A percentile compares a stretch with the other conserved stretches of the same genome.
phyloP scores from a whole-genome alignment of 345 rosid species.

The Hirschfeldia incana region DNA sequence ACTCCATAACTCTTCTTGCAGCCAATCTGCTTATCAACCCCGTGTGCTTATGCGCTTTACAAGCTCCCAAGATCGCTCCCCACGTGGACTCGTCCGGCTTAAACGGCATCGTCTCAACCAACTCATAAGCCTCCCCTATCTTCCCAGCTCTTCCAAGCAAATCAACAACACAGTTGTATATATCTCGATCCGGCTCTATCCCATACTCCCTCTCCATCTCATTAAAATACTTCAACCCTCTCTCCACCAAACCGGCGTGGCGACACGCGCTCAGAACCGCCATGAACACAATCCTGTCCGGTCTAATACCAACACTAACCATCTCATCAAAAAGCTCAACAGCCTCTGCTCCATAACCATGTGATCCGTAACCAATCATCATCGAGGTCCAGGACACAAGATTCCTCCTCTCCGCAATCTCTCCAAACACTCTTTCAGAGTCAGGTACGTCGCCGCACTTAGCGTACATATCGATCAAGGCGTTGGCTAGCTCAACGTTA shows the following conservation, averaged over 20 bases:
- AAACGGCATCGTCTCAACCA: constrained; percentile 73
- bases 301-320: constrained; percentile 66
- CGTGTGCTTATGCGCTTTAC: constrained; percentile 57
- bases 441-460: constrained; percentile 76
- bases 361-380: constrained; percentile 90
- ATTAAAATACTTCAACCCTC: constrained; percentile 71
- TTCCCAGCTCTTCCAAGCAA: constrained; percentile 90
- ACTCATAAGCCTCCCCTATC: constrained; percentile 71
- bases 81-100: constrained; percentile 77
- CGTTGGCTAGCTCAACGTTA: constrained; percentile 61
- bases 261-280: constrained; percentile 87
- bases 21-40: constrained; percentile 61
- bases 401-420: constrained; percentile 47
- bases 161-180: constrained; percentile 84
- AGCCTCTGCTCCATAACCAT: constrained; percentile 72
- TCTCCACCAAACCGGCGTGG: constrained; percentile 83
- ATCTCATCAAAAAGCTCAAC: constrained; percentile 76
- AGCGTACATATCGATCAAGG: constrained; percentile 86
- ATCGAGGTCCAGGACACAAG: constrained; percentile 94
- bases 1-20: constrained; percentile 60
- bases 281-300: constrained; percentile 81
- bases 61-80: constrained; percentile 85
- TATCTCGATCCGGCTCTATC: constrained; percentile 56
- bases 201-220: constrained; percentile 53
- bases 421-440: constrained; percentile 55